Conservation (phyloP, 2,329 filamentous ascomycete species). For the Apiospora hydei region DNA sequence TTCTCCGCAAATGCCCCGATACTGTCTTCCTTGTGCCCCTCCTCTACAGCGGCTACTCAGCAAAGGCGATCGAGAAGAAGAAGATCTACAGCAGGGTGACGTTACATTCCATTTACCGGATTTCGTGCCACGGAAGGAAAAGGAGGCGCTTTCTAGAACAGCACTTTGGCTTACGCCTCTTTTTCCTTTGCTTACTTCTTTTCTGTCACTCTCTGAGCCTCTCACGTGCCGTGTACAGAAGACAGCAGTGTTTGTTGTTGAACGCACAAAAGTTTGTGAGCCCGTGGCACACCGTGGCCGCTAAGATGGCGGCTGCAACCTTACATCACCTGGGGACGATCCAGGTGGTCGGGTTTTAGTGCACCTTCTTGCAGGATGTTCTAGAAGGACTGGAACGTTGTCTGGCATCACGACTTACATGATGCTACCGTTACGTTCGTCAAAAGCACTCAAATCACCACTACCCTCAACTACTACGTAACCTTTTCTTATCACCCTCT, state of each 20-base stretch:
- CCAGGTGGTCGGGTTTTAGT: constrained; percentile 3
- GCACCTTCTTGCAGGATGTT: neutral
- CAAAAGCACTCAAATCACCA: neutral
- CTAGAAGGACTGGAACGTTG: neutral
- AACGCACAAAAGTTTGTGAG: neutral
- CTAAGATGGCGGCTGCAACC: constrained; percentile 14
- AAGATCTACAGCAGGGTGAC: neutral
- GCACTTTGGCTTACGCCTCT: neutral
- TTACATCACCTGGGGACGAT: neutral
- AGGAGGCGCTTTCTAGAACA: constrained; percentile 3
- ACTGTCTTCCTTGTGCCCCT: neutral
- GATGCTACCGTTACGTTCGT: neutral
- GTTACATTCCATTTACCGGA: neutral
- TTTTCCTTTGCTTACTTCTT: neutral
- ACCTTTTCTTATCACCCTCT: neutral
- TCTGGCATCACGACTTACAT: neutral
- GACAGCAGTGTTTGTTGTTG: neutral
- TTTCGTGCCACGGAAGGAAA: constrained; percentile 1
- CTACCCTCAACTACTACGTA: neutral
- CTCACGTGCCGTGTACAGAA: neutral
- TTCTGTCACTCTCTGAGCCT: neutral
- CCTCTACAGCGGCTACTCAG: neutral
- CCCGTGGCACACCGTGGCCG: neutral
- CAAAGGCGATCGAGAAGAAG: neutral
- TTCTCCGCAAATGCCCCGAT: neutral